Conservation (phyloP, 2,329 filamentous ascomycete genomes). For the Aspergillus uvarum region DNA sequence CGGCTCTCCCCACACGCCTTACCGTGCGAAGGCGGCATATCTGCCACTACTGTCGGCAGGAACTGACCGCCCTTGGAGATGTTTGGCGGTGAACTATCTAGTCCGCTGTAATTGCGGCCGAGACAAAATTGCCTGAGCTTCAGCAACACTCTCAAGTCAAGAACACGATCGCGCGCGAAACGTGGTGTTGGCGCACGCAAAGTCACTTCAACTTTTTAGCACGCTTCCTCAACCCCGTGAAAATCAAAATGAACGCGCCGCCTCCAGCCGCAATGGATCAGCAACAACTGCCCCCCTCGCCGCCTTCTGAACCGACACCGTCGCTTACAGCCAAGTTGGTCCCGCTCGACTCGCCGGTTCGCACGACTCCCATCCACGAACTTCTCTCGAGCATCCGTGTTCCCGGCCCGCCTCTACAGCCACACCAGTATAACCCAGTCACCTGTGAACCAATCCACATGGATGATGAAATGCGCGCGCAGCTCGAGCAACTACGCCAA, state of each 20-base stretch:
- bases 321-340: conserved; percentile 23
- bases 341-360: conserved; percentile 36
- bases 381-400: conserved; percentile 41
- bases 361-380: conserved; percentile 41
- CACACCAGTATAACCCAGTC: conserved; percentile 39
- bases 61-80: not conserved
- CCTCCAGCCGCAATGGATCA: conserved; percentile 24
- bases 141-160: not conserved
- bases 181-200: not conserved
- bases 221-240: not conserved
- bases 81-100: conserved; percentile 1
- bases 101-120: not conserved
- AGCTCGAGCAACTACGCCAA: conserved; percentile 38
- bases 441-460: conserved; percentile 38
- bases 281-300: conserved; percentile 33
- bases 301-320: conserved; percentile 33
- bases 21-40: conserved; percentile 6
- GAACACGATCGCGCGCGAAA: not conserved
- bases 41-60: conserved; percentile 4
- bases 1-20: not conserved
- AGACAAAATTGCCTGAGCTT: conserved; percentile 1
- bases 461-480: conserved; percentile 25
- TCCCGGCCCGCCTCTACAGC: conserved; percentile 34
- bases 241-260: not conserved
- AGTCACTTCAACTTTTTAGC: not conserved